These are phyloP conservation scores for Amylocystis lapponica DNA, from an alignment of 768 basidiomycete species.

Conservation along the genomic window DNA sequence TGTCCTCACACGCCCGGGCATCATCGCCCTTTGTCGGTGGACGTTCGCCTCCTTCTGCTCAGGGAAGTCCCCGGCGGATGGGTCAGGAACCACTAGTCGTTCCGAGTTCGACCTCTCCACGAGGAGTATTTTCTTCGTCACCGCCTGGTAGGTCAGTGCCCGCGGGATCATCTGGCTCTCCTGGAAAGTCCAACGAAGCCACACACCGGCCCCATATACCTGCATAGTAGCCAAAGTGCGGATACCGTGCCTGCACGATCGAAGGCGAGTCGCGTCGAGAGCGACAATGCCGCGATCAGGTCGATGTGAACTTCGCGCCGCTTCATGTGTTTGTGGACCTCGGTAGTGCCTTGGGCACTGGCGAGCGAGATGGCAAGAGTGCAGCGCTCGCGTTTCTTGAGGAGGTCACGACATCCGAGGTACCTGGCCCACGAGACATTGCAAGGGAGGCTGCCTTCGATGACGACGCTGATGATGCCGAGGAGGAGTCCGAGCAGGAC, in stretches of 20 bases:
- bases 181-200: background rate
- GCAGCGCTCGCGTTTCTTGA: constrained; percentile 45
- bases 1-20: constrained; percentile 14
- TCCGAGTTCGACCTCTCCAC: constrained; percentile 1
- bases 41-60: background rate
- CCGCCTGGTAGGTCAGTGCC: constrained; percentile 11
- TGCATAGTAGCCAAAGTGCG: constrained; percentile 9
- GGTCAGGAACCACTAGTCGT: background rate
- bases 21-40: background rate
- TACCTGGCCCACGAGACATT: constrained; percentile 6
- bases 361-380: constrained; percentile 16
- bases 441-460: background rate
- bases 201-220: background rate
- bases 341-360: constrained; percentile 33
- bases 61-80: background rate
- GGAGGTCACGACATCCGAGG: constrained; percentile 26
- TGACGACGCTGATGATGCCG: background rate
- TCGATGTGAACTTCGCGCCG: constrained; percentile 48
- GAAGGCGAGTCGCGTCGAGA: background rate
- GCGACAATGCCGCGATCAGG: constrained; percentile 11
- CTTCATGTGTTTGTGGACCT: constrained; percentile 78
- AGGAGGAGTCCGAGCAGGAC: constrained; percentile 19
- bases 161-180: constrained; percentile 3
- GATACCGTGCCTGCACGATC: background rate
- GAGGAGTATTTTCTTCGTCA: constrained; percentile 3